Evolutionary conservation across 2,329 filamentous ascomycete genomes (phyloP).

Genomic region (Neonectria ditissima): DNA sequence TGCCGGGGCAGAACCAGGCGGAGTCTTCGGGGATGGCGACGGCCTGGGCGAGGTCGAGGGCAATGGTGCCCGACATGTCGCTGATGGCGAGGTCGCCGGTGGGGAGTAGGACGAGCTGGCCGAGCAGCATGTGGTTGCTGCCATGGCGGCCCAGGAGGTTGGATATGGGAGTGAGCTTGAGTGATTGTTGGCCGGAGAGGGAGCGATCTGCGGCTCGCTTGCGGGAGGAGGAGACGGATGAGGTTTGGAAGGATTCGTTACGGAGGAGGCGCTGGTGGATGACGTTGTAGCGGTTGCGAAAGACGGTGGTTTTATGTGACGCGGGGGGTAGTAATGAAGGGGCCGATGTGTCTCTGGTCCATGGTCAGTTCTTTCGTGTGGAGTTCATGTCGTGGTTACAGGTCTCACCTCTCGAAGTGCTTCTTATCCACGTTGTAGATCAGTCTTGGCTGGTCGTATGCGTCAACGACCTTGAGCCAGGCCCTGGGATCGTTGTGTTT

Average conservation of each 20-base stretch:
- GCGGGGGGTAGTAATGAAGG: conserved; percentile 81
- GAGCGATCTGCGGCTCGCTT: conserved; percentile 67
- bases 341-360: conserved; percentile 67
- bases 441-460: conserved; percentile 86
- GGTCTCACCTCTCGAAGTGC: conserved; percentile 81
- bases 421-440: conserved; percentile 85
- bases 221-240: conserved; percentile 74
- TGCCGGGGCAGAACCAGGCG: conserved; percentile 93
- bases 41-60: conserved; percentile 84
- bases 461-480: conserved; percentile 86
- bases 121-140: conserved; percentile 86
- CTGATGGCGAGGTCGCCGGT: conserved; percentile 85
- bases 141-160: conserved; percentile 83
- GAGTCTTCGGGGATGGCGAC: conserved; percentile 85
- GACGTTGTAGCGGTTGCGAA: conserved; percentile 91
- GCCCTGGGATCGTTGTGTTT: conserved; percentile 75
- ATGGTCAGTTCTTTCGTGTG: conserved; percentile 32
- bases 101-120: conserved; percentile 83
- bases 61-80: conserved; percentile 89
- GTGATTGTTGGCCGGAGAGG: conserved; percentile 73
- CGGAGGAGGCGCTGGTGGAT: conserved; percentile 92
- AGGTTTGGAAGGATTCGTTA: conserved; percentile 92
- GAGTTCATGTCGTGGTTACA: background rate
- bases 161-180: conserved; percentile 89
- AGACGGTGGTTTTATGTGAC: conserved; percentile 84